Base-by-base conservation (phyloP, 192 early-diverging fungal genomes). In the Umbelopsis isabellina region DNA sequence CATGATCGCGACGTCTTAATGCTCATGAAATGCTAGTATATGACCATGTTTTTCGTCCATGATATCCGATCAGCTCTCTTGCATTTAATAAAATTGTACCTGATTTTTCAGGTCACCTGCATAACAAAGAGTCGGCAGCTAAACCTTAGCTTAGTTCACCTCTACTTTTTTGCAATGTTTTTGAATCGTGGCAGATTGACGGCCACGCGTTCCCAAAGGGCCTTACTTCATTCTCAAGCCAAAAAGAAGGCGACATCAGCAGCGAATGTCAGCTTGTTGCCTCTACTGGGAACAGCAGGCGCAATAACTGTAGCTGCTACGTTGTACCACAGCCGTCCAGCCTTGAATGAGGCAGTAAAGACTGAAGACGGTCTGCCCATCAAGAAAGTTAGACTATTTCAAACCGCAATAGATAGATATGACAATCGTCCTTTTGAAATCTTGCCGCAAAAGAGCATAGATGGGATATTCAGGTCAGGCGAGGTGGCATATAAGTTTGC, bases 401-500 rank as follows among this genome's bases (percentile, higher is more conserved):
- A 27, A 18, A 61, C 55, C 13, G 25, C 55, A 18, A 61, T 61
- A 15, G 55, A 61, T 61, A 25, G 27, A 35, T 18, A 25, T 18
- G 55, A 61, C 13, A 61, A 61, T 15, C 66, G 71, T 33, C 75
- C 71, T 1, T 77, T 48, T 33, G 68, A 53, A 18, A 44, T 72
- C 1, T 50, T 77, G 16, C 47, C 70, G 13, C 67, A 67, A 21
- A 61, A 65, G 16, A 49, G 48, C 11, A 77, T 77, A 5, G 46
- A 68, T 51, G 27, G 67, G 9, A 71, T 71, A 49, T 46, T 77
- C 9, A 37, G 71, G 22, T 41, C 61, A 13, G 67, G 53, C 3
- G 71, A 77, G 30, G 68, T 72, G 22, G 71, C 67, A 9, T 71
- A 69, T 12, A 81, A 49, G 18, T 67, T 71, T 7, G 45, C 68